These are phyloP conservation scores for Teratosphaeria zuluensis DNA, from an alignment of 2,329 filamentous ascomycete species.

Conservation along the genomic window DNA sequence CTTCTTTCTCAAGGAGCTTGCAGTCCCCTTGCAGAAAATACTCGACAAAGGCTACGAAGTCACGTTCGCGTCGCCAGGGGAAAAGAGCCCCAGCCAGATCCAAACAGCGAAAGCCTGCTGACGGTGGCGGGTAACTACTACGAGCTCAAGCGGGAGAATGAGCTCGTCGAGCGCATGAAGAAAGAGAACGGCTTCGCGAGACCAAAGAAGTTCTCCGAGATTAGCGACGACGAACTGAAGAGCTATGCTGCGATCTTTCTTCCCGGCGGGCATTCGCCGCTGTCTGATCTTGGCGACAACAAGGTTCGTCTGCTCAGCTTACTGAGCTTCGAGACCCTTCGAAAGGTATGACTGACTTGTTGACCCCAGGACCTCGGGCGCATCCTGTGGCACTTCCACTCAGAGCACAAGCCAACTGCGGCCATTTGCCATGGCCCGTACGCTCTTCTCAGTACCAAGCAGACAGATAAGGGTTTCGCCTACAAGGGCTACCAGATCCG, in stretches of 20 bases:
- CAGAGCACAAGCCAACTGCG: constrained; percentile 33
- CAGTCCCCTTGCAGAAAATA: constrained; percentile 28
- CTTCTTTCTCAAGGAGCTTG: constrained; percentile 28
- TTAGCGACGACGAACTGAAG: constrained; percentile 32
- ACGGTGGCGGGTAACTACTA: constrained; percentile 40
- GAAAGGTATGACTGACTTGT: neutral
- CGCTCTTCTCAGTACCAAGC: constrained; percentile 35
- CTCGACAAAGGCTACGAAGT: constrained; percentile 33
- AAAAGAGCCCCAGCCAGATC: constrained; percentile 33
- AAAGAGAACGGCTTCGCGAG: constrained; percentile 33
- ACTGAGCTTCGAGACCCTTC: neutral
- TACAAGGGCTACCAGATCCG: constrained; percentile 40
- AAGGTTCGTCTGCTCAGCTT: neutral
- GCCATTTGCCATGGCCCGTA: constrained; percentile 40
- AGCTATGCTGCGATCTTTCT: constrained; percentile 35
- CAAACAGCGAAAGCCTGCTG: constrained; percentile 32
- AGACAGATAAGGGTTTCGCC: constrained; percentile 28
- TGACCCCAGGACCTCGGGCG: constrained; percentile 29
- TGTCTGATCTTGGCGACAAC: constrained; percentile 34
- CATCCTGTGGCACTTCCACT: constrained; percentile 34
- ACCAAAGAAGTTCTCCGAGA: constrained; percentile 30
- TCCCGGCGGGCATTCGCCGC: constrained; percentile 37
- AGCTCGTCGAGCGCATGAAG: constrained; percentile 36
- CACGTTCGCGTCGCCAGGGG: constrained; percentile 38
- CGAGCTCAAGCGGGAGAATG: constrained; percentile 32